Evolutionary conservation across 164 flowering plant species (phyloP), one percentile per base, ranked within the genome.

Genomic region (Kalanchoe fedtschenkoi): DNA sequence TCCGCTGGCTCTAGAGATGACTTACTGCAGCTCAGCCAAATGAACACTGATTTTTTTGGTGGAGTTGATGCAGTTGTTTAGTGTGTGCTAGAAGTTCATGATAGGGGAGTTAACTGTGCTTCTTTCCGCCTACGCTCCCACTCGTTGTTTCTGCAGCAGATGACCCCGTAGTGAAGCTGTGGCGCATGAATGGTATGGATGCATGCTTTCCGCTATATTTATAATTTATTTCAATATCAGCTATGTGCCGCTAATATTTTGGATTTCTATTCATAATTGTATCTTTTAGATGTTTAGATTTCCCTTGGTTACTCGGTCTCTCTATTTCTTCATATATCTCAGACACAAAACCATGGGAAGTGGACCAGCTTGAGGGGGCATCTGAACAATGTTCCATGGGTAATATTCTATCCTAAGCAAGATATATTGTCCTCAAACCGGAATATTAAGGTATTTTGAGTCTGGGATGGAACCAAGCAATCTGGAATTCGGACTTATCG

Each of bases 311-410:
- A n/a, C 26, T 42, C 26, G 8, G n/a, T 17, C 19, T 44, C 7
- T 19, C 5, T 4, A 44, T 8, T 0, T 19, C 10, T 15, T 8
- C 43, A 39, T 39, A 15, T 1, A 33, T 74, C 73, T 59, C 88
- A 91, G 97, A 88, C 62, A 85, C 93, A n/a, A 88, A 86, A 75
- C 95, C 97, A 35, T 53, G 43, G 32, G 29, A 63, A 35, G 41
- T 47, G 15, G 76, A 72, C 46, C n/a, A 72, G 76, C 1, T 60
- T 72, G 57, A 72, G 74, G 32, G 79, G 79, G 16, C 97, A 91
- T 77, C 85, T 79, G 86, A 88, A 90, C 69, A 90, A 88, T 72
- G 95, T 90, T 26, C 88, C 97, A 13, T 88, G 91, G 66, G 95
- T 86, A 33, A 69, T 91, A 82, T 91, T 91, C 76, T 91, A 76